Base-by-base conservation (phyloP, 1,139 yeast genomes). In the Candida frijolesensis region DNA sequence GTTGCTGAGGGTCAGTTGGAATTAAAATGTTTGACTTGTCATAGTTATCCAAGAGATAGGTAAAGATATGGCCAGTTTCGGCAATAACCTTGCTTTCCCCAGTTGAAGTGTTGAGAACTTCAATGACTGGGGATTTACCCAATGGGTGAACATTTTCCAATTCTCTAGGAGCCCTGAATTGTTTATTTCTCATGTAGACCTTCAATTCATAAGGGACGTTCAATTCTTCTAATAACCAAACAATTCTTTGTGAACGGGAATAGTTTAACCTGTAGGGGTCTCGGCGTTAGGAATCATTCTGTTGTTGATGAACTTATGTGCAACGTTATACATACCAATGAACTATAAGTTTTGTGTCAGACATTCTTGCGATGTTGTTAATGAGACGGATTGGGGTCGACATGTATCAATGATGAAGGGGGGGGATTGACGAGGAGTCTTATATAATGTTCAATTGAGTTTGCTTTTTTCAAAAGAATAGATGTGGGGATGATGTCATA, bases 101-200 rank as follows among this genome's bases (percentile, higher is more conserved):
- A 18, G 45, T 30, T 11, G 49, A 35, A 16, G 47, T 60, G 35
- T 44, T 38, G 14, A 67, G 46, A 15, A 74, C 61, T 50, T 74
- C 79, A 50, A 75, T 56, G 2, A 74, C 65, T 2, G 80, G 80
- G 1, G 76, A 68, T 50, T 71, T 74, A 3, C 79, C 79, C 44
- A 74, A 63, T 1, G 78, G 78, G 47, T 74, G 78, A 11, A 73
- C 58, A 27, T 65, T 58, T 25, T 58, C 54, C 51, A 74, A 64
- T 44, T 68, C 76, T 18, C 61, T 59, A 5, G 79, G 78, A 1
- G 77, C 76, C 54, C 77, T 64, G 46, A 60, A 66, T 9, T 58
- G 57, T 25, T 60, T 49, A 43, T 57, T 63, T 46, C 79, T 63
- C 22, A 63, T 47, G 51, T 71, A 70, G 27, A 65, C 48, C 47